Base-by-base conservation (phyloP, 108 stramenopile species). In the Skeletonema costatum region DNA sequence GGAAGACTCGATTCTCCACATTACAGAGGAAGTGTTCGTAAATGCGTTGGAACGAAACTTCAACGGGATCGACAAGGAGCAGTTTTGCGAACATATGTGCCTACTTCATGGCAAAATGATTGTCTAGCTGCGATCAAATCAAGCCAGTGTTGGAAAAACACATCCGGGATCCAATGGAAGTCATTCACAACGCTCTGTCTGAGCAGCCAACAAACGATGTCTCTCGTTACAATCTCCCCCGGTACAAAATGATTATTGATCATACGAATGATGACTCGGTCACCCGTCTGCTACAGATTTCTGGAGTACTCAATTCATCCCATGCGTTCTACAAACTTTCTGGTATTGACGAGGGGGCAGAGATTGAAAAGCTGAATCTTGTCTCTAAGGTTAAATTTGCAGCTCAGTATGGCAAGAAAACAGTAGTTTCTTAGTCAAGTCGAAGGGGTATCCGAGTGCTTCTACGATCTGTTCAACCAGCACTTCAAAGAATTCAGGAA, bases 381-480 rank as follows among this genome's bases (percentile, higher is more conserved):
- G 78, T 80, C 11, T 74, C 78, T 4, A 33, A 32, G 35, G 74
- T 80, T 4, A 82, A 82, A 14, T 70, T 58, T 66, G 81, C 83
- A 32, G 73, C 83, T 19, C 73, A 80, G 31, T 32, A 74, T 32
- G 80, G 79, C 7, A 41, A 42, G 38, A 78, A 84, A 30, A 67
- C 74, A 36, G 74, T 67, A 11, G 56, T 85, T 85, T 10, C n/a
- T 85, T 7, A 75, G 66, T 51, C 73, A 85, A 58, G 56, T 51
- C 6, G 75, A 81, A 19, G 29, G 19, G 11, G 74, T 85, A 32
- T 71, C 64, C 29, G 83, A 85, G 29, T 71, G 78, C 38, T 81
- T 85, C 50, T 85, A 85, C 25, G 80, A 85, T 76, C 70, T 85
- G 5, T 80, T 80, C 64, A 85, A 85, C 31, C 83, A 85, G 25